Conservation (phyloP, 768 basidiomycete species). For the Amanita exitialis region DNA sequence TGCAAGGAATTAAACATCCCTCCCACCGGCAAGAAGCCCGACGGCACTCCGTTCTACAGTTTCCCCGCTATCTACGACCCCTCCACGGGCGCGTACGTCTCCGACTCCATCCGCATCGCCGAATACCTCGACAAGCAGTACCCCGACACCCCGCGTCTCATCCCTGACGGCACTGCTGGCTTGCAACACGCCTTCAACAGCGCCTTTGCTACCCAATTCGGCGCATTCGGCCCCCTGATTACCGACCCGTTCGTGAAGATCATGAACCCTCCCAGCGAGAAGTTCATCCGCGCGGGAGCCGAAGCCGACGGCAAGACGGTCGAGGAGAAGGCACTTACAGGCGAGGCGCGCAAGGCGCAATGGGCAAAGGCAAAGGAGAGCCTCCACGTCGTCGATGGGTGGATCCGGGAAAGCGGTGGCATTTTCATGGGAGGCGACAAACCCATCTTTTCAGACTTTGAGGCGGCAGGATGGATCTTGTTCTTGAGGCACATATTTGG, state of each 20-base stretch:
- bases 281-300: conserved; percentile 26
- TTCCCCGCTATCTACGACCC: conserved; percentile 32
- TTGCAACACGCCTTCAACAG: conserved; percentile 8
- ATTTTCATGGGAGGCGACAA: conserved; percentile 6
- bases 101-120: conserved; percentile 34
- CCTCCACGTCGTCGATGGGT: conserved; percentile 18
- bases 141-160: conserved; percentile 20
- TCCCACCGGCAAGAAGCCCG: conserved; percentile 17
- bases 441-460: not conserved
- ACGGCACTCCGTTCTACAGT: conserved; percentile 26
- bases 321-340: conserved; percentile 24
- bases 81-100: conserved; percentile 19
- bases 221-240: too few species aligned
- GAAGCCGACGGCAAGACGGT: conserved; percentile 20
- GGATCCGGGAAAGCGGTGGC: conserved; percentile 14
- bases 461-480: not conserved
- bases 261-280: conserved; percentile 16
- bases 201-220: not conserved
- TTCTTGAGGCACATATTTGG: conserved; percentile 14
- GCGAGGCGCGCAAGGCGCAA: conserved; percentile 19
- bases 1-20: conserved; percentile 21
- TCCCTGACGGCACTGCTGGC: conserved; percentile 13
- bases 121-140: conserved; percentile 35
- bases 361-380: conserved; percentile 28
- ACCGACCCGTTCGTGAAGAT: not conserved